Evolutionary conservation across 495 filamentous ascomycete species (phyloP).

Genomic region (Penicillium herquei): DNA sequence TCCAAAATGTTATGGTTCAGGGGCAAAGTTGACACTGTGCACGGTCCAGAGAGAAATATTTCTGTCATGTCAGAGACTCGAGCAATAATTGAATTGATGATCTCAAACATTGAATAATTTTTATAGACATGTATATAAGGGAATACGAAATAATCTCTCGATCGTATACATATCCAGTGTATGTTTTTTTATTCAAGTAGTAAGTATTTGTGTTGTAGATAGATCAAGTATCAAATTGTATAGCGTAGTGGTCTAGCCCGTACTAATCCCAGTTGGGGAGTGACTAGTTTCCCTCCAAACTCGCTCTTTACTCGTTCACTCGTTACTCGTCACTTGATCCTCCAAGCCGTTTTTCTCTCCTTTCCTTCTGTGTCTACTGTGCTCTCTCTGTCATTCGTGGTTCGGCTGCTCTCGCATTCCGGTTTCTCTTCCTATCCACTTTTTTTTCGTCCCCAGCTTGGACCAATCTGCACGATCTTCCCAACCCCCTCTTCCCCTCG

Average conservation of each 20-base stretch:
- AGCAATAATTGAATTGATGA: no score
- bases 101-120: no score
- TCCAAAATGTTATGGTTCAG: constrained; percentile 13
- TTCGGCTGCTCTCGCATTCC: not conserved
- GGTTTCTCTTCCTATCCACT: not conserved
- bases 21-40: constrained; percentile 2
- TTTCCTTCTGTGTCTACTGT: constrained; percentile 4
- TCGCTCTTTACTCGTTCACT: not conserved
- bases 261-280: constrained; percentile 21
- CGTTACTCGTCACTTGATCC: not conserved
- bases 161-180: no score
- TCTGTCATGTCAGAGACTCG: no score
- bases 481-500: constrained; percentile 19
- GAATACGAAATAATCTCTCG: no score
- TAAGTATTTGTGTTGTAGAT: no score
- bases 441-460: not conserved
- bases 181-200: no score
- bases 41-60: constrained; percentile 4
- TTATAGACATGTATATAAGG: no score
- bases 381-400: constrained; percentile 12
- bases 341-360: constrained; percentile 4
- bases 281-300: not conserved
- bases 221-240: no score
- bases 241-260: not conserved
- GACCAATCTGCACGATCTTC: constrained; percentile 11